A percentile compares a stretch with the other conserved stretches of the same genome.
Evolutionary conservation across 495 filamentous ascomycete species (phyloP).

Genomic region (Talaromyces nanjingensis): DNA sequence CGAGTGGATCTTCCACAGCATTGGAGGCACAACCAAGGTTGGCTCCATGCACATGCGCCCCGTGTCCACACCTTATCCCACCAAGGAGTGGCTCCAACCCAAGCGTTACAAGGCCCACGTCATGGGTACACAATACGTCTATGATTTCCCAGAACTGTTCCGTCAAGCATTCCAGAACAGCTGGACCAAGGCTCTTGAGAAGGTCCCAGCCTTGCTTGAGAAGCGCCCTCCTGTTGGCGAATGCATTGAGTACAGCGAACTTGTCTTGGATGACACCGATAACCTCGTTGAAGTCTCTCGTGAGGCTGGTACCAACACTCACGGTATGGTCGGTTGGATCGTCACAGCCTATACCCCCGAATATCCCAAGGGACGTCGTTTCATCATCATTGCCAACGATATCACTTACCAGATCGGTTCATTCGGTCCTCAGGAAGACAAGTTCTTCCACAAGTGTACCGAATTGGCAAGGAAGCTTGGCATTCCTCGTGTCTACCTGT

Average conservation of each 20-base stretch:
- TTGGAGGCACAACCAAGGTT: slow-evolving; percentile 89
- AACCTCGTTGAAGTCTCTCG: slow-evolving; percentile 86
- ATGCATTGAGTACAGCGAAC: slow-evolving; percentile 91
- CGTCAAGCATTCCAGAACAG: slow-evolving; percentile 94
- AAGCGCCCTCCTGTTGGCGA: slow-evolving; percentile 81
- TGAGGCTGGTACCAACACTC: slow-evolving; percentile 88
- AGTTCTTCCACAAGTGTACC: slow-evolving; percentile 98
- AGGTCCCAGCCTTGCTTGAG: slow-evolving; percentile 62
- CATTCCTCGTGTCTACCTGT: slow-evolving; percentile 94
- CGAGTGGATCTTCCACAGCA: slow-evolving; percentile 97
- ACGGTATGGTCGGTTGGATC: slow-evolving; percentile 98
- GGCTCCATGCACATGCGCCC: slow-evolving; percentile 91
- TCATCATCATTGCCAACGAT: slow-evolving; percentile 96
- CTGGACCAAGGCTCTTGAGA: slow-evolving; percentile 69
- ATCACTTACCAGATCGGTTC: slow-evolving; percentile 99
- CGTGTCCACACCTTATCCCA: slow-evolving; percentile 88
- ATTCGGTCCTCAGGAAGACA: slow-evolving; percentile 92
- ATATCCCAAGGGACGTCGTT: slow-evolving; percentile 85
- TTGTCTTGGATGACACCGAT: slow-evolving; percentile 90
- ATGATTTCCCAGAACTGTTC: slow-evolving; percentile 99
- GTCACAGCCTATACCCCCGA: slow-evolving; percentile 97
- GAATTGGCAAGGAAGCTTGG: slow-evolving; percentile 88
- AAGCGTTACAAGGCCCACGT: slow-evolving; percentile 99
- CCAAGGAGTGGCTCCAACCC: slow-evolving; percentile 97
- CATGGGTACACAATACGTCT: slow-evolving; percentile 98